Base-by-base conservation (phyloP, 2,329 filamentous ascomycete genomes). In the Ambrosiella cleistominuta region DNA sequence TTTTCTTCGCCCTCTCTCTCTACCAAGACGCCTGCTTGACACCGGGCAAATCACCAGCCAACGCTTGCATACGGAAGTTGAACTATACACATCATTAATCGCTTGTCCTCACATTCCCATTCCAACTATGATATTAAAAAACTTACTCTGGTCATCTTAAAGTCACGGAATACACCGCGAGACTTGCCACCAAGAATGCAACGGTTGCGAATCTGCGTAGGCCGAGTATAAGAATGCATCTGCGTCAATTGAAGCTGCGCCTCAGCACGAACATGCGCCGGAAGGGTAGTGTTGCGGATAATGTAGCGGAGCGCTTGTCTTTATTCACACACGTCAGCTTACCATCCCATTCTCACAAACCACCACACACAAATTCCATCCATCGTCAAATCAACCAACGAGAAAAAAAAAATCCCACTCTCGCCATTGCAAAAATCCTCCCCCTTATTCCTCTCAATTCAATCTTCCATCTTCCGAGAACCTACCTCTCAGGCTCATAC, bases 21-120 rank as follows among this genome's bases (percentile, higher is more conserved):
- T 87, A 98, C 93, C 93, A 98, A 71, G 87, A 94, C 54, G 93
- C 93, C 76, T 95, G 95, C 78, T 84, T 88, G 58, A 98, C 93
- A 65, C 93, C 93, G 0, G 93, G 91, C 57, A 98, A 69, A 62
- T 88, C 81, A 55, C 93, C 93, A 38, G 79, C 83, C 62, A 96
- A 73, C 15, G 93, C 93, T 70, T 95, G 84, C 72, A 93, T 75
- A 69, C 93, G 81, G 75, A 98, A 98, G 74, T 91, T 88, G 71
- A 79, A 98, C 91, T 97, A 42, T 39, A 51, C 11, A 19, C 5
- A 36, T 37, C 35, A 42, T 55, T 55, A 58, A 42, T 11, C 36
- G 8, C 49, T 11, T 47, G 35, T 40, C 13, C 12, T 37, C 42
- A 17, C 6, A n/a, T 13, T 17, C 37, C 27, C 37, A 42, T n/a